Evolutionary conservation across 164 flowering plant species (phyloP), one percentile per base, ranked within the genome.

Genomic region (Macadamia integrifolia): DNA sequence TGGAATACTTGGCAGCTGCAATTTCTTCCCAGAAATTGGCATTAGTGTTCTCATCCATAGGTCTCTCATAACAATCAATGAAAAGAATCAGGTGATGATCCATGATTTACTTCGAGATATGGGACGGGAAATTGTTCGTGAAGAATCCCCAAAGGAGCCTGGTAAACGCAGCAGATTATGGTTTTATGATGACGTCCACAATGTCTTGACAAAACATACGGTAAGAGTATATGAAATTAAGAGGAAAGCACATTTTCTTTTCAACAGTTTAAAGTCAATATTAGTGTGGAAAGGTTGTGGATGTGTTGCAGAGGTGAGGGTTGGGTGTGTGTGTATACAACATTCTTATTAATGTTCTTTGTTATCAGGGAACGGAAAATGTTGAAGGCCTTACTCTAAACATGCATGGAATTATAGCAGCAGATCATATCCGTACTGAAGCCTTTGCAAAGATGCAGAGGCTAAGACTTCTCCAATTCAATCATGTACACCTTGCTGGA

Each of bases 381-480:
- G 50, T 58, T 65, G 28, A 65, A 50, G 69, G 64, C 32, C 32
- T 65, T 1, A 10, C 7, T 48, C 58, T 71, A 42, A 49, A 58
- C 18, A 6, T 65, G 44, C 9, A 43, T 9, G 31, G 60, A 6
- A 14, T 18, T 23, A 5, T 7, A 32, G 15, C 11, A 60, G 55
- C 3, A 46, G 29, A 12, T 65, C 1, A 12, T 65, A 5, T 64
- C 57, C 9, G 15, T 48, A 15, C 66, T 3, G 28, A 65, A 9
- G 56, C 76, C 13, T 74, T 77, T 43, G 12, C 1, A 13, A 63
- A 10, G 35, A 73, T 77, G 80, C 50, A 7, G 0, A 66, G 50
- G 2, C 66, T 78, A 0, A 75, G 67, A 61, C 29, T 78, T 12
- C 72, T 78, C 10, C 52, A 57, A 35, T 9, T 69, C 32, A 46